Percentiles rank a stretch among this genome's conserved stretches.
Evolutionary conservation across 371 early-diverging fungal species (phyloP).

Genomic region (Actinomucor elegans): DNA sequence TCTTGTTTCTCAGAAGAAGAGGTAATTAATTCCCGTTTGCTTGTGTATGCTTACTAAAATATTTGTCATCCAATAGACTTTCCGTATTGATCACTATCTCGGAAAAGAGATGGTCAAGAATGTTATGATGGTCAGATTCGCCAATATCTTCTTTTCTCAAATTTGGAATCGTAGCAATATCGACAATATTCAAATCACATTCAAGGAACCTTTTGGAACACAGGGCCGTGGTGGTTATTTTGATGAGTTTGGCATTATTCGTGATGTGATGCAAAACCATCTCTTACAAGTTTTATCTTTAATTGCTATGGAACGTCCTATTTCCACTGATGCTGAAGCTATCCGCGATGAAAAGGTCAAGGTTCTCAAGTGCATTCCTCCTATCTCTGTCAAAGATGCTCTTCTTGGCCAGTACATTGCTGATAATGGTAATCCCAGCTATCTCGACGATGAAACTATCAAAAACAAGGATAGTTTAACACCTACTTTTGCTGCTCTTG

Average conservation of each 20-base stretch:
- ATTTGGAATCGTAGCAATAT: constrained; percentile 91
- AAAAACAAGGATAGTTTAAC: constrained; percentile 73
- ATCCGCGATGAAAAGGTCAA: constrained; percentile 91
- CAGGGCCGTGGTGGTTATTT: constrained; percentile 99
- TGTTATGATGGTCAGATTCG: constrained; percentile 78
- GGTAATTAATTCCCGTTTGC: too few species aligned
- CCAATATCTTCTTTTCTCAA: constrained; percentile 90
- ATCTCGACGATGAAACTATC: constrained; percentile 89
- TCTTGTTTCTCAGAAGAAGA: constrained; percentile 80
- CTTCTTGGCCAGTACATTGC: constrained; percentile 88
- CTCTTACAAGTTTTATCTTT: constrained; percentile 87
- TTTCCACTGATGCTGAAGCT: constrained; percentile 79
- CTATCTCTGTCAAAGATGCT: constrained; percentile 74
- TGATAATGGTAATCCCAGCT: constrained; percentile 79
- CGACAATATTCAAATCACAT: constrained; percentile 94
- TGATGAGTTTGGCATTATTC: constrained; percentile 98
- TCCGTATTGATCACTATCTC: constrained; percentile 97
- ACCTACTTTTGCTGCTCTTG: constrained; percentile 92
- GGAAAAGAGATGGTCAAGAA: constrained; percentile 98
- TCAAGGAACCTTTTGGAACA: constrained; percentile 97
- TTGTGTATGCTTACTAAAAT: background rate
- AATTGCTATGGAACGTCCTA: constrained; percentile 92
- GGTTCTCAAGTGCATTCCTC: constrained; percentile 78
- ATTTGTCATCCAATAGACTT: constrained; percentile 59
- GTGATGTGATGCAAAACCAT: constrained; percentile 99